Conservation (phyloP, 768 basidiomycete species). For the Cantharellus cinnabarinus region DNA sequence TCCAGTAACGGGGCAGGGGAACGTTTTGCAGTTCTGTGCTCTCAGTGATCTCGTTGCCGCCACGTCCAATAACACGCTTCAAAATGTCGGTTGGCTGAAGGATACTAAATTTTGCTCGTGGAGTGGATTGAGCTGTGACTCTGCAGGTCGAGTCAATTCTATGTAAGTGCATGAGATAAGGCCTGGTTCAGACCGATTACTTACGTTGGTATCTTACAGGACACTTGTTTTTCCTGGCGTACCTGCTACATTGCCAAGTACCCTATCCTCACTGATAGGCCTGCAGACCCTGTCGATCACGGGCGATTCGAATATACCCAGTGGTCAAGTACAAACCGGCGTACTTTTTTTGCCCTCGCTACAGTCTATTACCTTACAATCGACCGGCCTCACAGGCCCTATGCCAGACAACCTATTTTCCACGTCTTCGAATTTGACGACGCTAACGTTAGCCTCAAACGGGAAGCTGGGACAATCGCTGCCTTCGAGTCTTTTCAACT, state of each 20-base stretch:
- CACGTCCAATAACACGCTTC: slow-evolving; percentile 21
- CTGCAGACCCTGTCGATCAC: slow-evolving; percentile 22
- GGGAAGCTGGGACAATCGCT: background rate
- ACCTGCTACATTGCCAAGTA: slow-evolving; percentile 24
- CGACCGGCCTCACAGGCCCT: slow-evolving; percentile 3
- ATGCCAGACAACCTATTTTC: slow-evolving; percentile 3
- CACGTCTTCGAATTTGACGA: slow-evolving; percentile 1
- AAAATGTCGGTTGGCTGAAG: slow-evolving; percentile 26
- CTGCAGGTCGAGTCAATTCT: slow-evolving; percentile 21
- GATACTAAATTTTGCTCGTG: slow-evolving; percentile 27
- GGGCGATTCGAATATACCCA: slow-evolving; percentile 24
- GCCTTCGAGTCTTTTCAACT: background rate
- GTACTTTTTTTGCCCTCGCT: slow-evolving; percentile 4
- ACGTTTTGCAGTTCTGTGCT: slow-evolving; percentile 29
- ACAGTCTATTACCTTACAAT: slow-evolving; percentile 3
- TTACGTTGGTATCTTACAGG: slow-evolving; percentile 9
- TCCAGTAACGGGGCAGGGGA: slow-evolving; percentile 18
- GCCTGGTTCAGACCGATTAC: too few relatives aligned
- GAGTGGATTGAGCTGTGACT: slow-evolving; percentile 27
- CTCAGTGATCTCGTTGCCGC: slow-evolving; percentile 25
- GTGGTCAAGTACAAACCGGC: slow-evolving; percentile 13
- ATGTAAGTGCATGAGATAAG: slow-evolving; percentile 18
- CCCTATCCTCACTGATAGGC: slow-evolving; percentile 20
- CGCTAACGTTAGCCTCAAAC: slow-evolving; percentile 5
- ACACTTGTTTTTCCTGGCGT: slow-evolving; percentile 27